Evolutionary conservation across 345 rosid species (phyloP).

Genomic region (Salix brachista): DNA sequence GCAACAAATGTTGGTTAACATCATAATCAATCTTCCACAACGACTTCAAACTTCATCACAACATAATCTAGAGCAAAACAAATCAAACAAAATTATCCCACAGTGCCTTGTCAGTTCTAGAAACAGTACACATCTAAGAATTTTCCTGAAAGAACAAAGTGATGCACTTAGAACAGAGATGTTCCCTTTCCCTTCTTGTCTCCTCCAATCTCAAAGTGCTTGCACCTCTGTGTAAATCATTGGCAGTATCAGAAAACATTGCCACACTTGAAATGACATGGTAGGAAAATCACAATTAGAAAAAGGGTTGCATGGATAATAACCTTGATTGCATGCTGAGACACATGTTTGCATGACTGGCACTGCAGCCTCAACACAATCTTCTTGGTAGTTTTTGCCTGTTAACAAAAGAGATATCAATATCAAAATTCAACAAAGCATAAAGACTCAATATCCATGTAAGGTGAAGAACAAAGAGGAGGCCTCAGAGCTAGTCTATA

Average conservation of each 20-base stretch:
- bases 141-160: not conserved
- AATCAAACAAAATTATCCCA: not conserved
- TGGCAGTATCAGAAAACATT: not conserved
- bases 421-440: too few relatives aligned
- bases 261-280: not conserved
- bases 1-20: not conserved
- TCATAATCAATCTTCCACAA: not conserved
- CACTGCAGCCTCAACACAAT: conserved; percentile 20
- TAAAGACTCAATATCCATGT: too few relatives aligned
- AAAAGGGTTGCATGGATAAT: not conserved
- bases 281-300: not conserved
- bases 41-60: not conserved
- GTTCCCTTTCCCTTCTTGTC: conserved; percentile 20
- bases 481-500: not conserved
- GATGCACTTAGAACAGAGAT: conserved; percentile 5
- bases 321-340: conserved; percentile 18
- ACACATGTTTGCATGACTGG: conserved; percentile 20
- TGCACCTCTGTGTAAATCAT: conserved; percentile 16
- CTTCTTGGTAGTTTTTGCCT: conserved; percentile 17
- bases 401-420: not conserved
- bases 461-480: not conserved
- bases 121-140: not conserved
- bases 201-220: conserved; percentile 20
- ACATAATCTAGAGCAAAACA: not conserved
- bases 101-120: not conserved